phyloP scores from a whole-genome alignment of 495 filamentous ascomycete species.

The Hypoxylon perforatum region DNA sequence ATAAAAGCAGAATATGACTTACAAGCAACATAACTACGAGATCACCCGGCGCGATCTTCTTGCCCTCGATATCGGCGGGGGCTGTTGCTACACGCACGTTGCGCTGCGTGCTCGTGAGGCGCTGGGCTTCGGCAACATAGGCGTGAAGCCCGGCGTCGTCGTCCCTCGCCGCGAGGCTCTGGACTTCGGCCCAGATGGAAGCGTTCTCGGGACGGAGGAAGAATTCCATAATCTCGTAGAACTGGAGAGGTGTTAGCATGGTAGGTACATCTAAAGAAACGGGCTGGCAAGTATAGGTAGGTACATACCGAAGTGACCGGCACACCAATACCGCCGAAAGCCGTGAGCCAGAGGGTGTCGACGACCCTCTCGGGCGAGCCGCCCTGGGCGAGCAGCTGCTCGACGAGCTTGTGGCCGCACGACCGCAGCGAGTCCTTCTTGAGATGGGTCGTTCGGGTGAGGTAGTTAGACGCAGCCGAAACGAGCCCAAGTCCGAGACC shows the following conservation, averaged over 20 bases:
- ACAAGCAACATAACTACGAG: conserved; percentile 47
- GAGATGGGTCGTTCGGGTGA: conserved; percentile 25
- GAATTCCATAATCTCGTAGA: conserved; percentile 57
- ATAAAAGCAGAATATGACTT: conserved; percentile 15
- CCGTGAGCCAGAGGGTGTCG: conserved; percentile 48
- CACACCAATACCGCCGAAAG: conserved; percentile 52
- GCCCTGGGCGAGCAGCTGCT: conserved; percentile 40
- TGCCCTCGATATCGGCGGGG: conserved; percentile 40
- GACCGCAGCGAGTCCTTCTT: conserved; percentile 43
- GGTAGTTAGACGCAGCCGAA: conserved; percentile 6
- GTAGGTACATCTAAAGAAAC: background rate
- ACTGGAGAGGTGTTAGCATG: conserved; percentile 44
- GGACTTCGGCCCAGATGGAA: conserved; percentile 61
- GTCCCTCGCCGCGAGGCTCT: conserved; percentile 52
- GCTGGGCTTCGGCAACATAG: conserved; percentile 47
- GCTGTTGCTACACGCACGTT: conserved; percentile 42
- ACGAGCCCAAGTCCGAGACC: conserved; percentile 31
- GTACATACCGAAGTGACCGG: conserved; percentile 48
- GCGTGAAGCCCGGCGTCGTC: conserved; percentile 46
- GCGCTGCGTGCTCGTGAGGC: conserved; percentile 45
- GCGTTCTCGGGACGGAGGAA: conserved; percentile 57
- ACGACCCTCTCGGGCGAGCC: conserved; percentile 43
- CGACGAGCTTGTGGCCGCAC: conserved; percentile 43
- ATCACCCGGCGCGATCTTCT: conserved; percentile 41
- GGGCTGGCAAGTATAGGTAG: no score